Percentiles rank a stretch among this genome's conserved stretches.
Conservation (phyloP, 2,329 filamentous ascomycete genomes). For the Cercospora nicotianae region DNA sequence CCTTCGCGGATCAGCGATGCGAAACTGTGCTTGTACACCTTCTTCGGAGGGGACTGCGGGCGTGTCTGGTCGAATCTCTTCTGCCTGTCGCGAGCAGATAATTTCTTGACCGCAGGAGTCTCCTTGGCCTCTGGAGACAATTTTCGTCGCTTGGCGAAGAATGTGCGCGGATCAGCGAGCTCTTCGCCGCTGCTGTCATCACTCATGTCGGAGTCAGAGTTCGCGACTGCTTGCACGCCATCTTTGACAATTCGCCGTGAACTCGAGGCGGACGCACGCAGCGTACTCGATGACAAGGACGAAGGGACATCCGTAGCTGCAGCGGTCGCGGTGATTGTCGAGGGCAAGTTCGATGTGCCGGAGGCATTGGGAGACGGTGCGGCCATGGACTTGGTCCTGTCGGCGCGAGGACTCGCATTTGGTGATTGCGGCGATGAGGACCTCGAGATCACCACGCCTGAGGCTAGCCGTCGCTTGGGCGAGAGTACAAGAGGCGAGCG, state of each 20-base stretch:
- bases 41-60: conserved; percentile 25
- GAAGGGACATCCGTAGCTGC: conserved; percentile 17
- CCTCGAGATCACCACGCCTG: conserved; percentile 9
- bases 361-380: not conserved
- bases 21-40: conserved; percentile 35
- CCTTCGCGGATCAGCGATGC: conserved; percentile 32
- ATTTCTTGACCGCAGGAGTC: conserved; percentile 10
- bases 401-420: not conserved
- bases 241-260: conserved; percentile 50
- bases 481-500: conserved; percentile 12
- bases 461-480: conserved; percentile 15
- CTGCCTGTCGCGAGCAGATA: conserved; percentile 11
- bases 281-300: conserved; percentile 10
- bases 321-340: conserved; percentile 3
- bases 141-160: conserved; percentile 37
- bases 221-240: conserved; percentile 54
- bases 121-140: conserved; percentile 25
- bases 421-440: conserved; percentile 8
- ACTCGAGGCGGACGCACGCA: conserved; percentile 43
- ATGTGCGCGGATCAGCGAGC: conserved; percentile 35
- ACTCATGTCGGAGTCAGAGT: conserved; percentile 39
- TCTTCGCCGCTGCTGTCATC: conserved; percentile 34
- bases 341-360: conserved; percentile 7
- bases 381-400: not conserved
- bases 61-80: conserved; percentile 13